A percentile compares a stretch with the other conserved stretches of the same genome.
phyloP scores from a whole-genome alignment of 2,329 filamentous ascomycete species.

The Lasiodiplodia theobromae region DNA sequence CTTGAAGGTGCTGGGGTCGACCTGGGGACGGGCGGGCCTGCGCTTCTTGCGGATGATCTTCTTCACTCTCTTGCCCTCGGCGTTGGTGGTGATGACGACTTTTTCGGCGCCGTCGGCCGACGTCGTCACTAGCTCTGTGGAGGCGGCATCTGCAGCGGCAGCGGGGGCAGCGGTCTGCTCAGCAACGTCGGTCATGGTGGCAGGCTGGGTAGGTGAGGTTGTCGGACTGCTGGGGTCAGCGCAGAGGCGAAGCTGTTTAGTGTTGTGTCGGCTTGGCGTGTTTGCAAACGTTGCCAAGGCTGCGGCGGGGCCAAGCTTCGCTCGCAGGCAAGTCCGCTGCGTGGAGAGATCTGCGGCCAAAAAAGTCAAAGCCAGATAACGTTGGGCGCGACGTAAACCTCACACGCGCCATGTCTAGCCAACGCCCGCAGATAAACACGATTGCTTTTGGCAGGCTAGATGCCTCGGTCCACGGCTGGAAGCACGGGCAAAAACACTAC shows the following conservation, averaged over 20 bases:
- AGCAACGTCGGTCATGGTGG: constrained; percentile 26
- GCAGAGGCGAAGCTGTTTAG: constrained; percentile 1
- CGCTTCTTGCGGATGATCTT: constrained; percentile 93
- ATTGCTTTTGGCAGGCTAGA: background rate
- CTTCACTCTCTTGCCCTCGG: constrained; percentile 72
- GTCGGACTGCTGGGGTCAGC: background rate
- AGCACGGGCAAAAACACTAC: background rate
- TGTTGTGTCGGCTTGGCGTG: constrained; percentile 9
- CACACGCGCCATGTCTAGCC: constrained; percentile 2
- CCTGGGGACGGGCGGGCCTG: constrained; percentile 86
- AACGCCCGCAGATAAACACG: background rate
- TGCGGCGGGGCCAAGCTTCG: background rate
- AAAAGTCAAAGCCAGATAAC: constrained; percentile 1
- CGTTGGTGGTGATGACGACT: constrained; percentile 41
- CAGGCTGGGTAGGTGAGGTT: background rate
- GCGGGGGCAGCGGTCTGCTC: background rate
- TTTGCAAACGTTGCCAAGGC: constrained; percentile 7
- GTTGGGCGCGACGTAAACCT: background rate
- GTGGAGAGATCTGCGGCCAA: constrained; percentile 4
- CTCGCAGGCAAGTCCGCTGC: background rate
- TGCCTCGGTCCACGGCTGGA: background rate
- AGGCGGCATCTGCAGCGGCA: background rate
- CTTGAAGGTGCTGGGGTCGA: constrained; percentile 83
- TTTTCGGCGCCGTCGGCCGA: constrained; percentile 29
- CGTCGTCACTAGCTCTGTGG: constrained; percentile 4